Conservation (phyloP, 1,139 yeast species). For the Sugiyamaella novakii region DNA sequence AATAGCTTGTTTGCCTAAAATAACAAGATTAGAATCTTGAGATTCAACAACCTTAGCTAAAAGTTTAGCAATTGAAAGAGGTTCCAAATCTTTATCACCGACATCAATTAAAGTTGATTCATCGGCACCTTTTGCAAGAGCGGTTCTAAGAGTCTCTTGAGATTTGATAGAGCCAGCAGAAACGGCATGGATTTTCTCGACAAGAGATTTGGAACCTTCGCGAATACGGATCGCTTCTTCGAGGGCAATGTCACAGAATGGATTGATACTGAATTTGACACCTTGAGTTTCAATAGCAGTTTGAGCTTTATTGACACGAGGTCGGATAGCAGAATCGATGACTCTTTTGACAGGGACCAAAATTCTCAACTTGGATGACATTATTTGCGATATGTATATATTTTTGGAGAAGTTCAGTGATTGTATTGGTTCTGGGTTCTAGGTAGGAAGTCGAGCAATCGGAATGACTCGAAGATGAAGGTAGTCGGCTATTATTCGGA, state of each 20-base stretch:
- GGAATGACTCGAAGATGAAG: no score
- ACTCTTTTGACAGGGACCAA: constrained; percentile 95
- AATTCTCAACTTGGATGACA: constrained; percentile 57
- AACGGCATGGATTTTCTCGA: constrained; percentile 85
- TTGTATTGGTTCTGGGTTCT: no score
- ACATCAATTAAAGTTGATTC: constrained; percentile 79
- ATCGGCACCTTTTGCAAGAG: constrained; percentile 94
- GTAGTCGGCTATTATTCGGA: neutral
- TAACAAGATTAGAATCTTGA: constrained; percentile 72
- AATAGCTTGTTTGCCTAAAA: constrained; percentile 94
- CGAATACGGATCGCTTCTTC: constrained; percentile 87
- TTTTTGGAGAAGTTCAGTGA: no score
- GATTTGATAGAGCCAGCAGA: constrained; percentile 88
- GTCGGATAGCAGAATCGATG: constrained; percentile 90
- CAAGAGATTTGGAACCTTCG: constrained; percentile 62
- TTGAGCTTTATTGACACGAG: constrained; percentile 83
- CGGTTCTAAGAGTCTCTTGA: constrained; percentile 84
- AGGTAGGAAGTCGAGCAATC: no score
- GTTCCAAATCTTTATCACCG: constrained; percentile 72
- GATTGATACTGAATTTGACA: constrained; percentile 90
- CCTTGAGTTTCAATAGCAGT: constrained; percentile 90
- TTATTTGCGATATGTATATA: constrained; percentile 1
- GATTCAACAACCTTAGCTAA: constrained; percentile 71
- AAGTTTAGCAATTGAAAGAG: constrained; percentile 87
- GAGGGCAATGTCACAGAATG: constrained; percentile 93